Evolutionary conservation across 2,329 filamentous ascomycete species (phyloP), one percentile per base, ranked within the genome.

Genomic region (Epichloe typhina): DNA sequence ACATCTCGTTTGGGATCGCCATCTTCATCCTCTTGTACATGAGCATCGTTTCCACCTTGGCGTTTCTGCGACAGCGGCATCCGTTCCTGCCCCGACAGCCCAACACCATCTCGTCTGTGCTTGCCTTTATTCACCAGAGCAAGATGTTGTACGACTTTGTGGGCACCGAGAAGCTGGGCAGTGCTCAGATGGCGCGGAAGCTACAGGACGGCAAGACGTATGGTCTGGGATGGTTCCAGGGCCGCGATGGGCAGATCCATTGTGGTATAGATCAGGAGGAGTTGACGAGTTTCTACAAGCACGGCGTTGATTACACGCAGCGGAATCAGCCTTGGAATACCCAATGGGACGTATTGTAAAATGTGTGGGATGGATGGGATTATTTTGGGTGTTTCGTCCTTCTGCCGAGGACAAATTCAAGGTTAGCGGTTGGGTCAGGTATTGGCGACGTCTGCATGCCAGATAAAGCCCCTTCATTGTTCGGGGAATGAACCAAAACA

Each of bases 121-220:
- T 91, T 50, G 84, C 84, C 0, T 90, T 84, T 60, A 85, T 90
- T 53, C 83, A 90, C 65, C 84, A 88, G 67, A 84, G 78, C 64
- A 86, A 85, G 66, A 89, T 90, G 86, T 69, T 90, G 44, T 82
- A 81, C 55, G 79, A 80, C 59, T 90, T 90, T 64, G 82, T 87
- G 13, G 80, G 78, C 41, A 88, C 83, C 21, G 77, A 82, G 54
- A 79, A 79, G 66, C 66, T 82, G 47, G 76, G 73, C 56, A 79
- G 76, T 49, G 67, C 71, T 13, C 67, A 80, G 61, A 86, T 88
- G 80, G 78, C 76, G 55, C 65, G 66, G 51, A 72, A 74, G 62
- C 70, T 90, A 37, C 77, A 79, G 53, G 67, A 63, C 9, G 66
- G 77, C n/a, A 75, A 76, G 69, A 81, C 72, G 40, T 91, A 90